Evolutionary conservation across 208 protist genomes (phyloP).

Genomic region (Acanthamoeba rhysodes): DNA sequence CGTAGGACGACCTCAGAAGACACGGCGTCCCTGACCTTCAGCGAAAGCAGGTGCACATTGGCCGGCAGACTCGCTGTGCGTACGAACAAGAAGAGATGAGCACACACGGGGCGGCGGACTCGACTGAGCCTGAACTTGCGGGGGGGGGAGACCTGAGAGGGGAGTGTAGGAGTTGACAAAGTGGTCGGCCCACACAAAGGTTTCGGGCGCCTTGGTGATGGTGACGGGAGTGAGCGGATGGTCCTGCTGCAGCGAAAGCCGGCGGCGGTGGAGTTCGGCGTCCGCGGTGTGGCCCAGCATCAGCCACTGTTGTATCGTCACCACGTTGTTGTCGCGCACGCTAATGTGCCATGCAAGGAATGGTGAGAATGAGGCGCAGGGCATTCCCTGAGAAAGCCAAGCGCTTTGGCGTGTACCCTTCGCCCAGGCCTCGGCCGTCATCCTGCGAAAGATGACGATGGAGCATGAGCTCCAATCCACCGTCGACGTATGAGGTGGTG

Average conservation of each 20-base stretch:
- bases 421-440: constrained; percentile 75
- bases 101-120: background rate
- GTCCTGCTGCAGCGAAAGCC: constrained; percentile 23
- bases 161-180: constrained; percentile 48
- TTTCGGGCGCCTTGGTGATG: background rate
- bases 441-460: constrained; percentile 71
- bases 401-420: constrained; percentile 5
- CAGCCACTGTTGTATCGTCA: constrained; percentile 35
- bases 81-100: background rate
- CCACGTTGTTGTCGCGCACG: background rate
- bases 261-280: constrained; percentile 42
- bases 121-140: background rate
- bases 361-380: background rate
- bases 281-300: background rate
- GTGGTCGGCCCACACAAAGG: background rate
- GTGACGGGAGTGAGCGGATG: constrained; percentile 8
- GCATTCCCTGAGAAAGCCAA: background rate
- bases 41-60: constrained; percentile 64
- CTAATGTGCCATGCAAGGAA: background rate
- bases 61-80: background rate
- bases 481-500: background rate
- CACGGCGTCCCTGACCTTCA: constrained; percentile 37
- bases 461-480: constrained; percentile 81
- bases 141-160: background rate
- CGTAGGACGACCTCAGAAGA: constrained; percentile 29